Conservation (phyloP, 371 early-diverging fungal species). For the Saksenaea oblongispora region DNA sequence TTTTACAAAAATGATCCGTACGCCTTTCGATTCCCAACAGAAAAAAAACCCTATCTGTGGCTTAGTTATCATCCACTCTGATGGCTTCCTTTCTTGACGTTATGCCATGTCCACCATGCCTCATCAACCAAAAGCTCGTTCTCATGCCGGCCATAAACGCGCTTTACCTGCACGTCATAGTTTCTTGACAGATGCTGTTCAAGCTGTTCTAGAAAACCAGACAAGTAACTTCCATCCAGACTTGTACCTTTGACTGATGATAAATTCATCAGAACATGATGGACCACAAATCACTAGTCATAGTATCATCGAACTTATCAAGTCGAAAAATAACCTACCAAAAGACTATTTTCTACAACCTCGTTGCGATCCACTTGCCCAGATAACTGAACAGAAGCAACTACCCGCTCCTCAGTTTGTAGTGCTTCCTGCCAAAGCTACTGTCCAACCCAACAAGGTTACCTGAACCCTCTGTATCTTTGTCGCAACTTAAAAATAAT, state of each 20-base stretch:
- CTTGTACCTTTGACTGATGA: constrained; percentile 10
- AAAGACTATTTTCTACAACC: not conserved
- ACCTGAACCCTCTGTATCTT: not conserved
- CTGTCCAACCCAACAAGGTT: not conserved
- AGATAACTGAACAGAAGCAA: not conserved
- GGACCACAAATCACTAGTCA: not conserved
- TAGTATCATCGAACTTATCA: not conserved
- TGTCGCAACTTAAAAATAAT: not conserved
- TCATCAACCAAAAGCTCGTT: constrained; percentile 5
- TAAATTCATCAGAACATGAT: not conserved
- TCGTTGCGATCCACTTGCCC: not conserved
- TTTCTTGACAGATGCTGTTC: constrained; percentile 28
- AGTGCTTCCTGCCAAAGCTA: not conserved
- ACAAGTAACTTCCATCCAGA: constrained; percentile 11
- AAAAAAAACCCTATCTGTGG: not conserved
- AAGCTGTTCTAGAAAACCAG: constrained; percentile 20
- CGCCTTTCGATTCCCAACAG: not conserved
- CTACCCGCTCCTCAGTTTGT: not conserved
- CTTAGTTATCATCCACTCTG: not conserved
- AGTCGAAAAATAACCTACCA: not conserved
- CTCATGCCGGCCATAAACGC: constrained; percentile 18
- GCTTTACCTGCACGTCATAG: constrained; percentile 28
- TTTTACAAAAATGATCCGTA: no score
- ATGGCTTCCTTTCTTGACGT: not conserved
- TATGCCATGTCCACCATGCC: not conserved